These are phyloP conservation scores for Neonothopanus nambi DNA, from an alignment of 1,284 basidiomycete genomes.

Conservation along the genomic window DNA sequence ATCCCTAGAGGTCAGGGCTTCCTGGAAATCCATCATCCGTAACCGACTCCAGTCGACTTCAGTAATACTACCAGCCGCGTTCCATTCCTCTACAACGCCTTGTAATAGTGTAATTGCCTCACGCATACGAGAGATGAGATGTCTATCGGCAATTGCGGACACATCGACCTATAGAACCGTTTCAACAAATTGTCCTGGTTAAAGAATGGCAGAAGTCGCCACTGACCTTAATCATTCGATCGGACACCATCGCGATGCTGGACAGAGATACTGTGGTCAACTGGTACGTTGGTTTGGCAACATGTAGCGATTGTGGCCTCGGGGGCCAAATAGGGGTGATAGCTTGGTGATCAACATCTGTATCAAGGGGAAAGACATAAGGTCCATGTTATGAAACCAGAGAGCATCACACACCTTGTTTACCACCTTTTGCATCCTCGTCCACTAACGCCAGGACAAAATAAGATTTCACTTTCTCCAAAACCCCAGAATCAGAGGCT, in stretches of 20 bases:
- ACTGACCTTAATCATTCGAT: conserved; percentile 68
- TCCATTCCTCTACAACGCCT: conserved; percentile 57
- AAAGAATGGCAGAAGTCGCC: conserved; percentile 3
- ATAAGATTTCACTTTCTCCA: conserved; percentile 58
- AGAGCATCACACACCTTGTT: conserved; percentile 45
- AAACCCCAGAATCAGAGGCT: conserved; percentile 43
- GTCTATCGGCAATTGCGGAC: conserved; percentile 64
- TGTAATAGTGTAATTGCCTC: conserved; percentile 52
- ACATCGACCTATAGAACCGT: conserved; percentile 60
- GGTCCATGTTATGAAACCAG: not conserved
- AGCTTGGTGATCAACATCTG: conserved; percentile 63
- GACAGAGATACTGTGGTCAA: conserved; percentile 65
- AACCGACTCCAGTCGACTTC: conserved; percentile 88
- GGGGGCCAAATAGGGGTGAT: conserved; percentile 81
- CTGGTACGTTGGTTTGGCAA: conserved; percentile 69
- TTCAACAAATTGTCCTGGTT: conserved; percentile 14
- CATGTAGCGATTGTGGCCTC: conserved; percentile 43
- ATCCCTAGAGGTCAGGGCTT: conserved; percentile 68
- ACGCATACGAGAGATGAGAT: conserved; percentile 64
- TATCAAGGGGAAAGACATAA: not conserved
- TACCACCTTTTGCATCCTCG: conserved; percentile 55
- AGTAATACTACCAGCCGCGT: conserved; percentile 45
- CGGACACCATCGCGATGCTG: conserved; percentile 81
- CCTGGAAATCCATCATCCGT: conserved; percentile 91
- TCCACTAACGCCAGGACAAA: conserved; percentile 79